Evolutionary conservation across 345 rosid species (phyloP), one percentile per base, ranked within the genome.

Genomic region (Atalantia buxifolia): DNA sequence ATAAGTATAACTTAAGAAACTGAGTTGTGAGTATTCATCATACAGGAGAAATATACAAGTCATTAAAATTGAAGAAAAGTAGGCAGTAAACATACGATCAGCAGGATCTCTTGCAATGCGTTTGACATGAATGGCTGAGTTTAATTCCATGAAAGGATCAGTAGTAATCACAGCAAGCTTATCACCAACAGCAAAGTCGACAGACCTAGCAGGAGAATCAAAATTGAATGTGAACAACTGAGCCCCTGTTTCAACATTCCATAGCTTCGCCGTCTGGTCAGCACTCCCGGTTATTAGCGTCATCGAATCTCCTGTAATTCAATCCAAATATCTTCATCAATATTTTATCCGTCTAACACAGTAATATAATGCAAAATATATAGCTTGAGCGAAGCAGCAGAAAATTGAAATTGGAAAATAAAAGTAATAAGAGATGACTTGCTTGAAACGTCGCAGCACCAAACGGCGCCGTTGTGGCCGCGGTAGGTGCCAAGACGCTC

Each of bases 401-500:
- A 42, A 69, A 40, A 22, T 50, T 9, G 38, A 38, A 6, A 5
- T 4, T 4, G 7, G 7, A 13, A 21, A 2, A 24, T 2, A n/a
- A 2, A 14, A 31, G 78, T 3, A 35, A 25, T 36, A 9, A 19
- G 10, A 4, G 3, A 50, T 9, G 0, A 56, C 82, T 83, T 86
- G 76, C 99, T 87, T 21, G 98, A 94, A 73, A 96, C 89, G 80
- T 96, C 97, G 78, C 98, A 94, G 62, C 87, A 89, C 99, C 99
- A 96, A 68, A 94, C 98, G 63, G 99, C 98, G 31, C 98, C 98
- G 71, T 96, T 96, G 88, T 96, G 99, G 61, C 99, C 99, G 53
- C 98, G 97, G 77, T 90, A 96, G 69, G 98, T 94, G 59, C 99
- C 99, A 6, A 90, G 86, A 64, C 98, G 97, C 85, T 96, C 93